Evolutionary conservation across 768 basidiomycete species (phyloP), one percentile per base, ranked within the genome.

Genomic region (Mycena maculata): DNA sequence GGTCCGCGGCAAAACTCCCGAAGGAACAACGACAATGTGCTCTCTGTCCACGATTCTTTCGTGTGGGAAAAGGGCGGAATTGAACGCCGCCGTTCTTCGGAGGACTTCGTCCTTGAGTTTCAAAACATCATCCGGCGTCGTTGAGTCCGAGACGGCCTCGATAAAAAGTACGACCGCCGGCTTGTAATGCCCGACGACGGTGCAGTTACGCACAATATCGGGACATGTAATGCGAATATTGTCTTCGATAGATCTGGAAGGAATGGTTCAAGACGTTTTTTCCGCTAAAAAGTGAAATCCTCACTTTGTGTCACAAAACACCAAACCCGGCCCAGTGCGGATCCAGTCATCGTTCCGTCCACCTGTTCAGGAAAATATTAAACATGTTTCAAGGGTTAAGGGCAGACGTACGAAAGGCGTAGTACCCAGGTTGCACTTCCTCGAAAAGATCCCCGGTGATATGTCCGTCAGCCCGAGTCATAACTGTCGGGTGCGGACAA

Each of bases 181-280:
- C 53, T 73, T 73, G 61, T 74, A 54, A 33, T 48, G 47, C 13
- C 79, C 79, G 18, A 79, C 78, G 13, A 76, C 77, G 12, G 76
- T 73, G 58, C 77, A 79, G 63, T 77, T 77, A n/a, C 60, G 61
- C 0, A 79, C 74, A 5, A 79, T 31, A 59, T 77, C 75, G 3
- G 70, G 58, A 60, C 77, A 79, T 1, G 67, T 70, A 30, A 63
- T 62, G 18, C 71, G 48, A 2, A 75, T 62, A 36, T 77, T 75
- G 45, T 80, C 78, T 57, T 80, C 79, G 45, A 80, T 79, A 1
- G 76, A 72, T 47, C 78, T 80, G 56, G 22, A 42, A 57, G 42
- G 6, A n/a, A n/a, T 22, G n/a, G n/a, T n/a, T n/a, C 7, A 22
- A 20, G n/a, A n/a, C 7, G n/a, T 22, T 7, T 22, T 15, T 6